phyloP scores from a whole-genome alignment of 2,329 filamentous ascomycete genomes.

The Orbilia javanica region DNA sequence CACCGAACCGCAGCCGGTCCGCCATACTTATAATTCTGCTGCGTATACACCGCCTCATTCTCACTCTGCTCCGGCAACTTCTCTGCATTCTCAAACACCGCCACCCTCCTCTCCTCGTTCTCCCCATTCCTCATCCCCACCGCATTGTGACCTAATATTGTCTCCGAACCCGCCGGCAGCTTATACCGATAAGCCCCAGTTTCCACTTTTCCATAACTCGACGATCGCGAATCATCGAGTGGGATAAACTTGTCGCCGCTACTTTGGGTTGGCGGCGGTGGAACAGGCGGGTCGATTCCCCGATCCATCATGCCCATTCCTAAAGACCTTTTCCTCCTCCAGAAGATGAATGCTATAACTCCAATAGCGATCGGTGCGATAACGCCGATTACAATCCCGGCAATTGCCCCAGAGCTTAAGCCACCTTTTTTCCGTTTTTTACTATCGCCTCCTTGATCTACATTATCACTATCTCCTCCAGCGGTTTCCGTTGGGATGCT shows the following conservation, averaged over 20 bases:
- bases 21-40: constrained; percentile 12
- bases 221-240: constrained; percentile 5
- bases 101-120: constrained; percentile 28
- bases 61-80: constrained; percentile 18
- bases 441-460: background rate
- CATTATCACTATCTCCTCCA: background rate
- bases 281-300: constrained; percentile 33
- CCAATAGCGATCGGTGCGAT: constrained; percentile 14
- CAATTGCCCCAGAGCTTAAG: constrained; percentile 36
- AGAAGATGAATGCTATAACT: constrained; percentile 36
- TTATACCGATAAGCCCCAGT: constrained; percentile 19
- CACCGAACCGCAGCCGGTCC: background rate
- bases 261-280: constrained; percentile 28
- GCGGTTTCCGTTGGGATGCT: constrained; percentile 14
- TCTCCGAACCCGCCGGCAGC: constrained; percentile 20
- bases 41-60: constrained; percentile 30
- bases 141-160: constrained; percentile 17
- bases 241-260: constrained; percentile 19
- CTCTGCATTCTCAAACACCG: constrained; percentile 43
- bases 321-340: constrained; percentile 20
- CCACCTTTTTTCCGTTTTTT: constrained; percentile 7
- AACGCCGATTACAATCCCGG: constrained; percentile 36
- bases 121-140: constrained; percentile 2
- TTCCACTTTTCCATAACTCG: constrained; percentile 25
- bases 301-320: constrained; percentile 21